Conservation (phyloP, 2,329 filamentous ascomycete genomes). For the Fusarium aywerte region DNA sequence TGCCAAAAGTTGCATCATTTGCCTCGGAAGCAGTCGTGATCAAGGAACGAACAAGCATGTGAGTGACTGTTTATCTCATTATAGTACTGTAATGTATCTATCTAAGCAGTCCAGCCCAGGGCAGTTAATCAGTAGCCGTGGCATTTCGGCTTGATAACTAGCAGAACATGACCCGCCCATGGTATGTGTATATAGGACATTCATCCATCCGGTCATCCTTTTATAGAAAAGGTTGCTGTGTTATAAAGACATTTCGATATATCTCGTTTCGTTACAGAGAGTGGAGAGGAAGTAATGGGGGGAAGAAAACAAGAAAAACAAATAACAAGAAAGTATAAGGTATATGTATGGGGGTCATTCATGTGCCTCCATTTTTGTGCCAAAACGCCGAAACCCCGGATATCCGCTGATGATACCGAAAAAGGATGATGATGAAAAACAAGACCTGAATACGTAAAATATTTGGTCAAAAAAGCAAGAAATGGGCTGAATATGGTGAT, state of each 20-base stretch:
- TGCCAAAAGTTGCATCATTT: background rate
- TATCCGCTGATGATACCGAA: constrained; percentile 20
- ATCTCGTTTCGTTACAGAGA: constrained; percentile 15
- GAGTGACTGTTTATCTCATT: constrained; percentile 23
- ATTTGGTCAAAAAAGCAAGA: background rate
- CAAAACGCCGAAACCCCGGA: constrained; percentile 29
- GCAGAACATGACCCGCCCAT: constrained; percentile 9
- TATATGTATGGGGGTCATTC: constrained; percentile 3
- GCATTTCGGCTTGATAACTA: background rate
- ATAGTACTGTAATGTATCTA: constrained; percentile 27
- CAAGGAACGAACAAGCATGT: background rate
- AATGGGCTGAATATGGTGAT: background rate
- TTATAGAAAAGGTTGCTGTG: constrained; percentile 10
- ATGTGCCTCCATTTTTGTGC: constrained; percentile 15
- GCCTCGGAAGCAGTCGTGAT: constrained; percentile 10
- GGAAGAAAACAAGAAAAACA: background rate
- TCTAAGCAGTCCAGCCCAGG: constrained; percentile 6
- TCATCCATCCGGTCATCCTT: constrained; percentile 22
- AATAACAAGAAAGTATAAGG: background rate
- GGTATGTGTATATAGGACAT: constrained; percentile 36
- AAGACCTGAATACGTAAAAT: background rate
- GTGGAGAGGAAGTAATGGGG: constrained; percentile 10
- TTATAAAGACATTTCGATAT: background rate
- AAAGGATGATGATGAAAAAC: background rate
- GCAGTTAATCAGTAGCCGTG: background rate